These are phyloP conservation scores for Prunus yedoensis DNA, from an alignment of 331 rosid species.

Conservation along the genomic window DNA sequence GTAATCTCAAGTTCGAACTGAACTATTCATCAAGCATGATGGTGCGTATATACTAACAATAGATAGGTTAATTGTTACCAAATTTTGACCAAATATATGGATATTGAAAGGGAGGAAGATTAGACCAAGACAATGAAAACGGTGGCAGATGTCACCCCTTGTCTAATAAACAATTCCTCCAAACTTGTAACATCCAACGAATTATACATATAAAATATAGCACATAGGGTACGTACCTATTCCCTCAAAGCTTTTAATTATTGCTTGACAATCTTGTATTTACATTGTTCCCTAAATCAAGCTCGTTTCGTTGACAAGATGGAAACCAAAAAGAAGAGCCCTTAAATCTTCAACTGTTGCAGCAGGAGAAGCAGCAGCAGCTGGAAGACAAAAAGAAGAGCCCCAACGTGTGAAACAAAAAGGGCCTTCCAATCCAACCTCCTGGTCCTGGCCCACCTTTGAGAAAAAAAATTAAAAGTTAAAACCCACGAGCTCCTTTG, in stretches of 20 bases:
- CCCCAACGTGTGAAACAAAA: slow-evolving; percentile 86
- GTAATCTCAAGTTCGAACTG: no score
- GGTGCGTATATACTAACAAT: neutral
- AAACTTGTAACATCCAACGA: neutral
- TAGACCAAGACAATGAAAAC: neutral
- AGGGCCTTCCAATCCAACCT: slow-evolving; percentile 16
- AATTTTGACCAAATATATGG: neutral
- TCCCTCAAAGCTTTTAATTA: neutral
- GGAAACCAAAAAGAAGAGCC: neutral
- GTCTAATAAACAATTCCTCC: slow-evolving; percentile 13
- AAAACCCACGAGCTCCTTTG: slow-evolving; percentile 38
- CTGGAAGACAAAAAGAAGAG: slow-evolving; percentile 58
- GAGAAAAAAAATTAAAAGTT: slow-evolving; percentile 15
- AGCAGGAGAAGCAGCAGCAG: slow-evolving; percentile 1
- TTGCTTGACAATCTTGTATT: slow-evolving; percentile 24
- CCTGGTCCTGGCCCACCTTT: slow-evolving; percentile 35
- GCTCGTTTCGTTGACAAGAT: slow-evolving; percentile 6
- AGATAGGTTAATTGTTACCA: neutral
- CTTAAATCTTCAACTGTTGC: slow-evolving; percentile 33
- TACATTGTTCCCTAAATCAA: slow-evolving; percentile 44
- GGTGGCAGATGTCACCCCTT: slow-evolving; percentile 24
- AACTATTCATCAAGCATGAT: neutral
- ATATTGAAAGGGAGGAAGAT: neutral
- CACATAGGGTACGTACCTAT: neutral
- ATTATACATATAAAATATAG: neutral